These are phyloP conservation scores for Cymodocea nodosa DNA, from an alignment of 116 monocot species.

Conservation along the genomic window DNA sequence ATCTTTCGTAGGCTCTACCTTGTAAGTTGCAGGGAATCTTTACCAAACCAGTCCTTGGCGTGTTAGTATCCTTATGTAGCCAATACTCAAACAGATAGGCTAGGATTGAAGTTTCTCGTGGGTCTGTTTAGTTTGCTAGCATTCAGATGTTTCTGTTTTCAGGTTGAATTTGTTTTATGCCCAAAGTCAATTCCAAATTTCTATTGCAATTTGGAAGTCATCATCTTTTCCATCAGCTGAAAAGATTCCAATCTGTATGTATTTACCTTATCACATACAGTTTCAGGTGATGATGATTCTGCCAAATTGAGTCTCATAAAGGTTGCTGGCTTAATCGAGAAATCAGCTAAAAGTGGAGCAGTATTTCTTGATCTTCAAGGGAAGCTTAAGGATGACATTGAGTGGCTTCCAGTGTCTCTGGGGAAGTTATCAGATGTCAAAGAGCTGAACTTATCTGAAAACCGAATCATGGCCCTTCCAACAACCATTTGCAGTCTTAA, in stretches of 20 bases:
- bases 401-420: slow-evolving; percentile 85
- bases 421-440: slow-evolving; percentile 57
- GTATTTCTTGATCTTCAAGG: slow-evolving; percentile 63
- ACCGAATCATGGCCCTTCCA: slow-evolving; percentile 65
- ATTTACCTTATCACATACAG: slow-evolving; percentile 2
- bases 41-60: too few relatives aligned
- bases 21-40: too few relatives aligned
- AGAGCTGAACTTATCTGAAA: slow-evolving; percentile 79
- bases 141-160: too few relatives aligned
- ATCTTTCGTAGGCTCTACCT: too few relatives aligned
- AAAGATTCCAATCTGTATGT: not conserved
- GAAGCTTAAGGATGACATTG: slow-evolving; percentile 76
- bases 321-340: slow-evolving; percentile 79
- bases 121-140: too few relatives aligned
- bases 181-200: too few relatives aligned
- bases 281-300: slow-evolving; percentile 16
- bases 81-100: too few relatives aligned
- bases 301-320: slow-evolving; percentile 79
- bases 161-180: too few relatives aligned
- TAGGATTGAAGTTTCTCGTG: too few relatives aligned
- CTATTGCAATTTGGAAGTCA: too few relatives aligned
- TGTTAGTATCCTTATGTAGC: too few relatives aligned
- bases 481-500: slow-evolving; percentile 53
- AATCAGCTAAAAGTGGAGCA: slow-evolving; percentile 42
- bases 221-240: not conserved